Conservation (phyloP, 78 protist genomes). For the Dictyostelium brefeldianum region DNA sequence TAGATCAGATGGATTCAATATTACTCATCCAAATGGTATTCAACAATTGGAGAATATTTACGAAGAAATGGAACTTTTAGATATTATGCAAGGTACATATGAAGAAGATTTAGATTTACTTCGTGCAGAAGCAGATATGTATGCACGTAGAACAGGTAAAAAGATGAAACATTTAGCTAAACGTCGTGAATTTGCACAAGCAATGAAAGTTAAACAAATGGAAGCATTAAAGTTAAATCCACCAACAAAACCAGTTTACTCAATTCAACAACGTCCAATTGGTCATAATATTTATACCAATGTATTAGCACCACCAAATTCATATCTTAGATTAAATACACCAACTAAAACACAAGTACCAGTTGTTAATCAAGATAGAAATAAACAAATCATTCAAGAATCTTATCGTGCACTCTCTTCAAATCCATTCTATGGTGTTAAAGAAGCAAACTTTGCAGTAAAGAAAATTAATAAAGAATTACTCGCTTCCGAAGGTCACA, state of each 20-base stretch:
- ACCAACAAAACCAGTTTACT: neutral
- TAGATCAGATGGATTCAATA: neutral
- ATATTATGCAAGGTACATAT: neutral
- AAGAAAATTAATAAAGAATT: neutral
- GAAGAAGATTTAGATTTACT: constrained; percentile 44
- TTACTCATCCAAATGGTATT: constrained; percentile 21
- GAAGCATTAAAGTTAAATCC: neutral
- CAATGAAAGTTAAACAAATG: constrained; percentile 16
- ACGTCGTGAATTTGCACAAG: constrained; percentile 34
- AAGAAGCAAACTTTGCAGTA: constrained; percentile 8
- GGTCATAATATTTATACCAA: constrained; percentile 26
- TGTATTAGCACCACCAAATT: constrained; percentile 41
- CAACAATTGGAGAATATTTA: neutral
- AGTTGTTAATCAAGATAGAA: neutral
- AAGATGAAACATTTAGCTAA: constrained; percentile 41
- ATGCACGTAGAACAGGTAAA: constrained; percentile 26
- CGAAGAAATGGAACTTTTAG: constrained; percentile 9
- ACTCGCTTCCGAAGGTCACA: neutral
- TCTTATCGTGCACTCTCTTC: constrained; percentile 16
- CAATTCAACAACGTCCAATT: neutral
- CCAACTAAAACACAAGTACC: neutral
- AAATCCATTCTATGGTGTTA: constrained; percentile 46
- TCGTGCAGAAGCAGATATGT: constrained; percentile 74
- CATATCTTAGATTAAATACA: constrained; percentile 27
- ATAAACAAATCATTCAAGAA: neutral